These are phyloP conservation scores for Escovopsis sp. DNA, from an alignment of 2,329 filamentous ascomycete species.

Conservation along the genomic window DNA sequence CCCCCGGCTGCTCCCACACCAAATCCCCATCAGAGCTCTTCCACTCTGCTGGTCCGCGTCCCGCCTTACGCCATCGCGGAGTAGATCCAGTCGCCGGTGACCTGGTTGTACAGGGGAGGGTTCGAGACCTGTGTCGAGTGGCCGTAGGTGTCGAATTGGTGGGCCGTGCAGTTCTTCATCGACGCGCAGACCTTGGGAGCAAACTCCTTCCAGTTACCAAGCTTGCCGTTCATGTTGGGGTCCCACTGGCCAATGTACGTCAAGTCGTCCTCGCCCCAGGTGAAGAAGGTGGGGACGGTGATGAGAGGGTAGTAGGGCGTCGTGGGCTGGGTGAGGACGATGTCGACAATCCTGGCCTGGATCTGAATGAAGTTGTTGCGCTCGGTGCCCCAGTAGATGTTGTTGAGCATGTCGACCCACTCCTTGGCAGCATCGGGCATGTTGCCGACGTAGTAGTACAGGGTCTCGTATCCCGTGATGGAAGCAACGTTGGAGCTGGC, in stretches of 20 bases:
- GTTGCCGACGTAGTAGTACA: constrained; percentile 32
- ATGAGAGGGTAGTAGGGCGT: constrained; percentile 34
- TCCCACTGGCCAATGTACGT: constrained; percentile 41
- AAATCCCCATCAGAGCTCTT: too few species aligned
- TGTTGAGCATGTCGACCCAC: constrained; percentile 40
- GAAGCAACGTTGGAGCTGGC: constrained; percentile 25
- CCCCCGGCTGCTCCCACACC: too few species aligned
- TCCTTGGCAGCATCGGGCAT: constrained; percentile 24
- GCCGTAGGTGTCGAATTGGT: constrained; percentile 33
- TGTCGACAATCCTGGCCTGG: constrained; percentile 37
- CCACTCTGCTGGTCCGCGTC: too few species aligned
- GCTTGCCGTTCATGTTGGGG: constrained; percentile 25
- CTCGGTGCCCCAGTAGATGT: constrained; percentile 32
- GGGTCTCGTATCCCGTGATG: constrained; percentile 31
- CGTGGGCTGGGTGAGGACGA: constrained; percentile 38
- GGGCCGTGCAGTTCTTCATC: constrained; percentile 29
- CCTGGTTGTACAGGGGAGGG: constrained; percentile 30
- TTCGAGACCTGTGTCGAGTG: constrained; percentile 40
- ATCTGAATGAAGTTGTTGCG: constrained; percentile 28
- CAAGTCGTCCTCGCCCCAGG: constrained; percentile 36
- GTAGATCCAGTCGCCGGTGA: constrained; percentile 26
- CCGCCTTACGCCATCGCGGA: too few species aligned
- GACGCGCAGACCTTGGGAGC: constrained; percentile 28
- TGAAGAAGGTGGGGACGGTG: constrained; percentile 29
- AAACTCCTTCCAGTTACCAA: constrained; percentile 35